Percentiles rank a stretch among this genome's conserved stretches.
phyloP scores from a whole-genome alignment of 495 filamentous ascomycete genomes.

The Penicillium maclennaniae region DNA sequence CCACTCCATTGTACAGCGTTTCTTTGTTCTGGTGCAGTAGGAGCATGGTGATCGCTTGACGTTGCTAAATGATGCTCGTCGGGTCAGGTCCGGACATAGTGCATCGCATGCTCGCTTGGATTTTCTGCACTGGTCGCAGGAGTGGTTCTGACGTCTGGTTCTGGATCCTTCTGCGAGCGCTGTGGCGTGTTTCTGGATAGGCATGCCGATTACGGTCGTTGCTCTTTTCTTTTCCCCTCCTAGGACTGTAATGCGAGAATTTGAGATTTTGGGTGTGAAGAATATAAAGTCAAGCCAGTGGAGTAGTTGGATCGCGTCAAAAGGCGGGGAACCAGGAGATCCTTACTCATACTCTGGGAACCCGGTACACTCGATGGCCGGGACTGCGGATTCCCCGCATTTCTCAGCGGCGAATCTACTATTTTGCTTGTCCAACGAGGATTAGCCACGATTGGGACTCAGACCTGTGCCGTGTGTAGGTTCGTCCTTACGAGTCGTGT shows the following conservation, averaged over 20 bases:
- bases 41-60: conserved; percentile 14
- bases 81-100: not conserved
- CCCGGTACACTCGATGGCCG: too few relatives aligned
- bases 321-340: not conserved
- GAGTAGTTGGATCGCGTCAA: not conserved
- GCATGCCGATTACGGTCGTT: not conserved
- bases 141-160: conserved; percentile 17
- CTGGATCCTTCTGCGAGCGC: not conserved
- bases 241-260: too few relatives aligned
- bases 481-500: too few relatives aligned
- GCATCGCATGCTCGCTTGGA: conserved; percentile 9
- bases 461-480: too few relatives aligned
- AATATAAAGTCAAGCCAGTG: not conserved
- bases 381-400: not conserved
- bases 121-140: conserved; percentile 13
- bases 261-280: not conserved
- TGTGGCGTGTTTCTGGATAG: not conserved
- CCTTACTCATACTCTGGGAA: too few relatives aligned
- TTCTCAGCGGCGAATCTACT: not conserved
- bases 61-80: conserved; percentile 1
- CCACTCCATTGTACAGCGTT: conserved; percentile 30
- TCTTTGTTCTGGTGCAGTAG: conserved; percentile 30
- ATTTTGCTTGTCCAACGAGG: too few relatives aligned
- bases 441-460: too few relatives aligned
- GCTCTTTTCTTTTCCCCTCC: too few relatives aligned